phyloP scores from a whole-genome alignment of 768 basidiomycete genomes.

The Piloderma croceum region DNA sequence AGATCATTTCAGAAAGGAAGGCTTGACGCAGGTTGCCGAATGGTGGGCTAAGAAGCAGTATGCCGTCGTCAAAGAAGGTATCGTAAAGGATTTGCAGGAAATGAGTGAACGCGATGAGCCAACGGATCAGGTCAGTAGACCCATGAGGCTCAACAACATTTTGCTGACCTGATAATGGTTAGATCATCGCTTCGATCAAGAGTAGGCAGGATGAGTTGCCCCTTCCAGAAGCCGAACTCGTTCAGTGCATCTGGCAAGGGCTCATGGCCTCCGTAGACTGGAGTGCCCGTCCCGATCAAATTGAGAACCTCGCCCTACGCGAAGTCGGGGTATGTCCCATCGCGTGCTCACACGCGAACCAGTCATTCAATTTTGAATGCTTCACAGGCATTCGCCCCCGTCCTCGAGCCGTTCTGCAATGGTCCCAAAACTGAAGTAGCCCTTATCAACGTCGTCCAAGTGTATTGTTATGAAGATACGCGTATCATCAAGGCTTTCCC shows the following conservation, averaged over 20 bases:
- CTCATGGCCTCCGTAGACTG: slow-evolving; percentile 85
- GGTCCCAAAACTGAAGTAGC: slow-evolving; percentile 88
- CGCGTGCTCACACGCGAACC: neutral
- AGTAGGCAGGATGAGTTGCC: slow-evolving; percentile 67
- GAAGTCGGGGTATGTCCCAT: slow-evolving; percentile 69
- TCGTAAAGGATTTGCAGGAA: slow-evolving; percentile 63
- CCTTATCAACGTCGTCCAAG: slow-evolving; percentile 91
- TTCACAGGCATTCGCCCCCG: slow-evolving; percentile 68
- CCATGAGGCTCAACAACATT: too few relatives aligned
- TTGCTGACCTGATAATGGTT: slow-evolving; percentile 8
- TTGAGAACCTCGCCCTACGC: slow-evolving; percentile 81
- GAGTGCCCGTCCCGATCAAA: slow-evolving; percentile 86
- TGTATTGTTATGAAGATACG: slow-evolving; percentile 95
- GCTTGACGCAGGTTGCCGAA: slow-evolving; percentile 75
- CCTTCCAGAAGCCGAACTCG: slow-evolving; percentile 81
- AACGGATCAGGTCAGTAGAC: slow-evolving; percentile 61
- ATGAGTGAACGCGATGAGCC: slow-evolving; percentile 66
- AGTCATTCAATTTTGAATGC: neutral
- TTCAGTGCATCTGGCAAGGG: slow-evolving; percentile 89
- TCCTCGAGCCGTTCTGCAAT: slow-evolving; percentile 87
- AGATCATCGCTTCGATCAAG: slow-evolving; percentile 79
- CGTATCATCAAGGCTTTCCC: slow-evolving; percentile 93
- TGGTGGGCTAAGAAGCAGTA: slow-evolving; percentile 94
- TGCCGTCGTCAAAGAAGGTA: slow-evolving; percentile 72
- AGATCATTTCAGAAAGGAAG: slow-evolving; percentile 80